Conservation (phyloP, 306 rosid genomes). For the Lupinus albus region DNA sequence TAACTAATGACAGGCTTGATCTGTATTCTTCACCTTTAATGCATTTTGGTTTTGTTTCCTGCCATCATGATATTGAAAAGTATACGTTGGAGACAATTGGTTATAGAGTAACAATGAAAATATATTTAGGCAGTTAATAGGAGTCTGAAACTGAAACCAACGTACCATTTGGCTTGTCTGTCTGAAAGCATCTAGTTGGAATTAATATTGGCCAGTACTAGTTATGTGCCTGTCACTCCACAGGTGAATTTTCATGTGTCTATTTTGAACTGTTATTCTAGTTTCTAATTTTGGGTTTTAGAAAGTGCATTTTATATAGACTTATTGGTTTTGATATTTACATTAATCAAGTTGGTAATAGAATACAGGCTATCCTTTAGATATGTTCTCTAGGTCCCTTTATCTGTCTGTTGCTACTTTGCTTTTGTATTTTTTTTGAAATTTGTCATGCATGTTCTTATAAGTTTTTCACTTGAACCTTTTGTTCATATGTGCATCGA, state of each 20-base stretch:
- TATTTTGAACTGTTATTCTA: neutral
- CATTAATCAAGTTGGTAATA: no score
- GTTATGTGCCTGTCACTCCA: constrained; percentile 1
- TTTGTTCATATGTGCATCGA: constrained; percentile 32
- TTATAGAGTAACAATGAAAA: no score
- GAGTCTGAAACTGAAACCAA: no score
- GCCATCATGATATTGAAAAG: neutral
- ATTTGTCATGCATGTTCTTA: constrained; percentile 9
- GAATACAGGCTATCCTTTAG: no score
- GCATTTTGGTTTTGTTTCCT: neutral
- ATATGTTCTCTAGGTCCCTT: neutral
- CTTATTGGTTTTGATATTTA: no score
- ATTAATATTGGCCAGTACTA: neutral
- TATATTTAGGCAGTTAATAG: no score
- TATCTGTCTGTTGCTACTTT: neutral
- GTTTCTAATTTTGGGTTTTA: neutral
- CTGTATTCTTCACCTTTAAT: neutral
- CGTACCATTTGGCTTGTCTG: neutral
- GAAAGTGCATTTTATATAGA: no score
- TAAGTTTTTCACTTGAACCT: constrained; percentile 19
- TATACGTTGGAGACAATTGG: no score
- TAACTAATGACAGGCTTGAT: no score
- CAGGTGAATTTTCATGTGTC: neutral
- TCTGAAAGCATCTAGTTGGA: neutral
- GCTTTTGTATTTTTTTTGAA: neutral